Base-by-base conservation (phyloP, 2,329 filamentous ascomycete species). In the Lasiodiplodia sp. region DNA sequence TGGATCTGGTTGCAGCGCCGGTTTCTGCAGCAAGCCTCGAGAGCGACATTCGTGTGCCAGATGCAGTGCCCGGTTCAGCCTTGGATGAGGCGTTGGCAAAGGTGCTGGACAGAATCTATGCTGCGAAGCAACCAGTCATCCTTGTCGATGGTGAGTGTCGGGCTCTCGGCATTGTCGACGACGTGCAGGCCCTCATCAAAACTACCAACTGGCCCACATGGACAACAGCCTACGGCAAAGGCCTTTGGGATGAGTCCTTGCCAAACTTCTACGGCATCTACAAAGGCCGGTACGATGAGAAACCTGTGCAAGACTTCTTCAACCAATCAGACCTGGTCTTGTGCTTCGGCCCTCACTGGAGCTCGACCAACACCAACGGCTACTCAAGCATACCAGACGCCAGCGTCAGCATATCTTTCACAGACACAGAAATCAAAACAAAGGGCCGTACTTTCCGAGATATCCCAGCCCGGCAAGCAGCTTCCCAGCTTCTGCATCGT, bases 211-310 rank as follows among this genome's bases (percentile, higher is more conserved):
- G 84, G 76, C 85, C 85, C 0, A 85, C 83, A 0, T 84, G 80
- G 74, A 82, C 80, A 2, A 83, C 83, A 0, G 77, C 79, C 0
- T 85, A 84, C 37, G 84, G 83, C 10, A 87, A 87, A 73, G 81
- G 85, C 3, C 75, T 87, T 4, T 72, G 87, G 34, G 80, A 86
- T 49, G 85, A 87, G 72, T 77, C 76, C 0, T 70, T 78, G 31
- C 76, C 80, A 3, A 86, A 85, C 57, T 83, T 84, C 68, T 79
- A 85, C 68, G 86, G 86, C 3, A 74, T 86, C 2, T 87, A 86
- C 68, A 77, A 78, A 10, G 85, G 83, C 2, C 75, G 70, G 3
- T 83, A 79, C 69, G 83, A 80, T 16, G 71, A 80, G 0, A 70
- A 73, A 40, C 72, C 73, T 6, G 71, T 75, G 0, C 75, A 79